Conservation (phyloP, 495 filamentous ascomycete genomes). For the Pseudoneurospora amorphoporcata region DNA sequence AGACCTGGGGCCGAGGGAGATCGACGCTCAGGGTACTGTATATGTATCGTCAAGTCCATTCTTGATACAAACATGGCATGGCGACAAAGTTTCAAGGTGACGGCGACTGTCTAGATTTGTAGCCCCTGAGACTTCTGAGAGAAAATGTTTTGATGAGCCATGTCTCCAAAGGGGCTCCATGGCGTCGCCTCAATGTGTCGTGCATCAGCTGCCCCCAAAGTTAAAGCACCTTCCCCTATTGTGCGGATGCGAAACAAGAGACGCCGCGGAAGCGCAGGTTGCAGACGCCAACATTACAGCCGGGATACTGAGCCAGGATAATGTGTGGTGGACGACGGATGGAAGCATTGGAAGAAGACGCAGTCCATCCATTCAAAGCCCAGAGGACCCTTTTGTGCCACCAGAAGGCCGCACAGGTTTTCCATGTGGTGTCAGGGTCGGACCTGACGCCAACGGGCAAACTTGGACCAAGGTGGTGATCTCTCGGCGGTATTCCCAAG, state of each 20-base stretch:
- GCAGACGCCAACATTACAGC: constrained; percentile 10
- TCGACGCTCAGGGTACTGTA: not conserved
- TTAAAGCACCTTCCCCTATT: not conserved
- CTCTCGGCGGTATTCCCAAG: not conserved
- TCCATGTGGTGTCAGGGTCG: not conserved
- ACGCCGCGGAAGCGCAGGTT: constrained; percentile 6
- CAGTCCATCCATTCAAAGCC: constrained; percentile 8
- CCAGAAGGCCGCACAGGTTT: not conserved
- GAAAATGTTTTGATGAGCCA: not conserved
- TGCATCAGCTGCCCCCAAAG: not conserved
- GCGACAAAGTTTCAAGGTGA: not conserved
- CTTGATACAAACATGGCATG: not conserved
- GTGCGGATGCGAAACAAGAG: not conserved
- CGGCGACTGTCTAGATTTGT: not conserved
- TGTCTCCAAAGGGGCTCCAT: not conserved
- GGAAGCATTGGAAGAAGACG: constrained; percentile 12
- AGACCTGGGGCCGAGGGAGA: not conserved
- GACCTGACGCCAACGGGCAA: not conserved
- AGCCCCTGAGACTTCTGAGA: not conserved
- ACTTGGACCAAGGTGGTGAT: not conserved
- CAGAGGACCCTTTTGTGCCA: constrained; percentile 1
- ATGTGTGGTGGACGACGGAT: constrained; percentile 14
- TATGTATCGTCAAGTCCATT: not conserved
- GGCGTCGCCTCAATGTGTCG: not conserved
- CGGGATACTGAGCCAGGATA: constrained; percentile 12